phyloP scores from a whole-genome alignment of 2,329 filamentous ascomycete genomes.

The Epicoccum nigrum region DNA sequence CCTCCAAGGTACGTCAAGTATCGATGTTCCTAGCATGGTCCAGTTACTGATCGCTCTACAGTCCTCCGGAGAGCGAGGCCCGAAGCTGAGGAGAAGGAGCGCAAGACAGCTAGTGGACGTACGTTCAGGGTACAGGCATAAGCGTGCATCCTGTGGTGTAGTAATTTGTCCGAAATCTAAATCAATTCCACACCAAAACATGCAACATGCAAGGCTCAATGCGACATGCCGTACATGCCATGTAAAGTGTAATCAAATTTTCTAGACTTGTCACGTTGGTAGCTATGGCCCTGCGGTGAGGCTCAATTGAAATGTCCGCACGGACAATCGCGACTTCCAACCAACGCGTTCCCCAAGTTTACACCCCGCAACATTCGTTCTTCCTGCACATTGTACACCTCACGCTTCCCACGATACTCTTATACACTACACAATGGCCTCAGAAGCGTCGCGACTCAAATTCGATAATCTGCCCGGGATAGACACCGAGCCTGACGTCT shows the following conservation, averaged over 20 bases:
- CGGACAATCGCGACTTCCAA: too few relatives aligned
- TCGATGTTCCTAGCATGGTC: not conserved
- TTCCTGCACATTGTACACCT: too few relatives aligned
- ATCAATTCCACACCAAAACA: too few relatives aligned
- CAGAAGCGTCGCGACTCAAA: constrained; percentile 41
- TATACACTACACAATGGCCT: constrained; percentile 30
- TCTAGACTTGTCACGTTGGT: too few relatives aligned
- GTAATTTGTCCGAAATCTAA: not conserved
- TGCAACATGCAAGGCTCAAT: too few relatives aligned
- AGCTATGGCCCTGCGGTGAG: too few relatives aligned
- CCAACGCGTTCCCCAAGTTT: constrained; percentile 1
- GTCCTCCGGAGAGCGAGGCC: constrained; percentile 95
- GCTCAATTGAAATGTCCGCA: too few relatives aligned
- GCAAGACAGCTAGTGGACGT: constrained; percentile 95
- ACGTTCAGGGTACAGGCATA: constrained; percentile 75
- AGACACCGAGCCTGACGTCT: constrained; percentile 91
- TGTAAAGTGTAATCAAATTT: too few relatives aligned
- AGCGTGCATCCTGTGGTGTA: not conserved
- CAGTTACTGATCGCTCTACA: constrained; percentile 54
- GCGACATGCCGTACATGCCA: too few relatives aligned
- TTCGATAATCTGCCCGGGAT: constrained; percentile 58
- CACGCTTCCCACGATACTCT: too few relatives aligned
- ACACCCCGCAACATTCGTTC: constrained; percentile 7
- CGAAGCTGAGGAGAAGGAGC: constrained; percentile 95
- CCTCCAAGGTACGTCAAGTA: constrained; percentile 75